A percentile compares a stretch with the other conserved stretches of the same genome.
Conservation (phyloP, 75 land plant genomes). For the Selaginella tamariscina region DNA sequence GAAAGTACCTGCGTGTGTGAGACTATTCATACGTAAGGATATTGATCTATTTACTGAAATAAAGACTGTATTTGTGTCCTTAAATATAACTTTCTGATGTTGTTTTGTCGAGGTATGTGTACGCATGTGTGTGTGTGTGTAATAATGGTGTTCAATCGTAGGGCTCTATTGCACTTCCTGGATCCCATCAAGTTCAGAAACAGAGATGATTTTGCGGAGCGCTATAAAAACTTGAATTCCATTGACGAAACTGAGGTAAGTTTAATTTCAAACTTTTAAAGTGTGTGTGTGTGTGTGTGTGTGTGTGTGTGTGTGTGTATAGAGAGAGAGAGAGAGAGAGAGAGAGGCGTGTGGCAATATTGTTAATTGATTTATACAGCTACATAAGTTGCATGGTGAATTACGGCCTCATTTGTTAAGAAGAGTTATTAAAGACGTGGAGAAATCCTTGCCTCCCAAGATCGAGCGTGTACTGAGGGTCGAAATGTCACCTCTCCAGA, state of each 20-base stretch:
- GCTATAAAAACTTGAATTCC: slow-evolving; percentile 87
- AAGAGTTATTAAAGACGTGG: slow-evolving; percentile 97
- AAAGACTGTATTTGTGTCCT: too few species aligned
- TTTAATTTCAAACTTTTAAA: not conserved
- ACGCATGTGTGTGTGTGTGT: too few species aligned
- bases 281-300: too few species aligned
- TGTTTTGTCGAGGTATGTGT: too few species aligned
- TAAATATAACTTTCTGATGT: too few species aligned
- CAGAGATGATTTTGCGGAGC: slow-evolving; percentile 90
- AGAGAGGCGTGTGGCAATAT: too few species aligned
- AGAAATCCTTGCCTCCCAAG: slow-evolving; percentile 98
- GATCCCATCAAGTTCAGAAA: slow-evolving; percentile 78
- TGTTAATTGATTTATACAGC: slow-evolving; percentile 34
- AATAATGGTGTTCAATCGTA: slow-evolving; percentile 12
- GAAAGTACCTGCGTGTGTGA: not conserved
- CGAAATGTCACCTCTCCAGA: slow-evolving; percentile 99
- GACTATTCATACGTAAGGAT: not conserved
- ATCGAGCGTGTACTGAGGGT: slow-evolving; percentile 95
- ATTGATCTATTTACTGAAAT: not conserved
- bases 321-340: too few species aligned
- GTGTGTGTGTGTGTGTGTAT: too few species aligned
- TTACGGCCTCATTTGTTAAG: slow-evolving; percentile 93
- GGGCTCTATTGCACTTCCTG: slow-evolving; percentile 97
- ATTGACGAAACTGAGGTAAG: slow-evolving; percentile 85
- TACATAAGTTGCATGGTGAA: slow-evolving; percentile 86